These are phyloP conservation scores for Ciborinia camelliae DNA, from an alignment of 2,329 filamentous ascomycete species.

Conservation along the genomic window DNA sequence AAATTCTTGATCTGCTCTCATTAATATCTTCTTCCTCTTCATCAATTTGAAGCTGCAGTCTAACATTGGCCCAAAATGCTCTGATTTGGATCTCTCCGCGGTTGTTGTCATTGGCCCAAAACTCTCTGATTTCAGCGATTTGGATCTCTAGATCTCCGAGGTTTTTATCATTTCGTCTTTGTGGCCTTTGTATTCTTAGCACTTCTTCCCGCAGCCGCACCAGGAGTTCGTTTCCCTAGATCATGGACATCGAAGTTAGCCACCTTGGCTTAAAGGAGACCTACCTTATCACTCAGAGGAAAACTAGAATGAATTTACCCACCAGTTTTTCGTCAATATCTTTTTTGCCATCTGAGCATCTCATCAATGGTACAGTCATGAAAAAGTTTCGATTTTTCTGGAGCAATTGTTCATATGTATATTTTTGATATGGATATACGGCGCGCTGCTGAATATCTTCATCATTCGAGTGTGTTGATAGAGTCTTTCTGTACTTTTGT, in stretches of 20 bases:
- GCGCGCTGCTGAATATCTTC: not conserved
- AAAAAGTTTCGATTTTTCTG: conserved; percentile 25
- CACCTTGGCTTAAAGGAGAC: not conserved
- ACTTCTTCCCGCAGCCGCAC: conserved; percentile 23
- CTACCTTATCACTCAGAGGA: no score
- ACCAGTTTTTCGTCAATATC: conserved; percentile 12
- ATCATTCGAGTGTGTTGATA: not conserved
- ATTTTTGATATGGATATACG: not conserved
- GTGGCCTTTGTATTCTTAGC: not conserved
- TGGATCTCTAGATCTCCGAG: conserved; percentile 22
- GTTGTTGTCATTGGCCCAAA: conserved; percentile 30
- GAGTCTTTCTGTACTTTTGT: not conserved
- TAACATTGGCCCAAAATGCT: conserved; percentile 29
- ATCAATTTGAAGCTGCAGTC: conserved; percentile 21
- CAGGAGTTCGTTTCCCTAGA: conserved; percentile 15
- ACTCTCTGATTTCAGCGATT: conserved; percentile 24
- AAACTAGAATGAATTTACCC: not conserved
- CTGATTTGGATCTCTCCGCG: conserved; percentile 22
- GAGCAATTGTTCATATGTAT: conserved; percentile 22
- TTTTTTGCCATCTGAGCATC: conserved; percentile 24
- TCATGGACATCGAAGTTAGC: not conserved
- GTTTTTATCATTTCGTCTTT: conserved; percentile 2
- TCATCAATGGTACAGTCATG: conserved; percentile 22
- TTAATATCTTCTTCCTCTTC: not conserved
- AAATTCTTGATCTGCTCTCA: not conserved